Percentiles rank a stretch among this genome's conserved stretches.
These are phyloP conservation scores for Tetraselmis striata DNA, from an alignment of 139 green algal genomes.

Conservation along the genomic window DNA sequence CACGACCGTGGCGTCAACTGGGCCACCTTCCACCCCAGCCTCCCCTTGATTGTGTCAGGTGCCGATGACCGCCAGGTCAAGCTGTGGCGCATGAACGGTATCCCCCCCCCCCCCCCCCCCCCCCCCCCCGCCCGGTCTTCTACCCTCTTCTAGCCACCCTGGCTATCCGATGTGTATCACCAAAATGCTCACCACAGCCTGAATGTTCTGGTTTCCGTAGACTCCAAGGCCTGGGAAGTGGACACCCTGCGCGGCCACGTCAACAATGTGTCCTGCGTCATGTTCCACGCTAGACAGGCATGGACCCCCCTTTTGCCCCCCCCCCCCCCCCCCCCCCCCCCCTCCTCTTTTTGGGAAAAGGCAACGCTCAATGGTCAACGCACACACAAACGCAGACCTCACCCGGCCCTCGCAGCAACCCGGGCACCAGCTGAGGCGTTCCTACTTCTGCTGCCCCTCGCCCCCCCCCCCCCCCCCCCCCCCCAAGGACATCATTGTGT, in stretches of 20 bases:
- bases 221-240: conserved; percentile 99
- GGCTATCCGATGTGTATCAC: too few species aligned
- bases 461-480: too few species aligned
- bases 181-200: too few species aligned
- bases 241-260: conserved; percentile 98
- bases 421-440: too few species aligned
- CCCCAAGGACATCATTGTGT: conserved; percentile 93
- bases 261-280: conserved; percentile 99
- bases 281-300: conserved; percentile 94
- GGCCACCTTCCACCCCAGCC: conserved; percentile 93
- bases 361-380: too few species aligned
- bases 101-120: too few species aligned
- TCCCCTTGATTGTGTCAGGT: conserved; percentile 97
- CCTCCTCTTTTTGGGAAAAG: background rate
- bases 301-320: too few species aligned
- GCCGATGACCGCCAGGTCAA: conserved; percentile 99
- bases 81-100: conserved; percentile 97
- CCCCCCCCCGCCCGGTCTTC: too few species aligned
- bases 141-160: too few species aligned
- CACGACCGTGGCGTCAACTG: conserved; percentile 99
- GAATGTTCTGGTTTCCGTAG: conserved; percentile 43
- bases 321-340: background rate
- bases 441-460: too few species aligned
- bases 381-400: too few species aligned
- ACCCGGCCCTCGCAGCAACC: too few species aligned